A percentile compares a stretch with the other conserved stretches of the same genome.
These are phyloP conservation scores for Saturnispora sekii DNA, from an alignment of 805 yeast genomes.

Conservation along the genomic window DNA sequence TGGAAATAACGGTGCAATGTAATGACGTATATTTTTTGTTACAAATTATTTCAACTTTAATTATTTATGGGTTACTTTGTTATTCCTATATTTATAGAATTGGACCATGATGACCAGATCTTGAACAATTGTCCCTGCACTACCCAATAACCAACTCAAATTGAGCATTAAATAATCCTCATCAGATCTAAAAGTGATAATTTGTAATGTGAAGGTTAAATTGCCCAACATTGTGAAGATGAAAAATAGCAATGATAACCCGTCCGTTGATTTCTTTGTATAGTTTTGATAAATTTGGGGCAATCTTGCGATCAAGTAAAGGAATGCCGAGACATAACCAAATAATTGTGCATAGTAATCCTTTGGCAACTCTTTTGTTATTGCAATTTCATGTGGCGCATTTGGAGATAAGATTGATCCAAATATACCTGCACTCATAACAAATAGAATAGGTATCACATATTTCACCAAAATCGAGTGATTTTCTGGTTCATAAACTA, in stretches of 20 bases:
- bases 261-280: constrained; percentile 68
- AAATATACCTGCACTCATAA: constrained; percentile 48
- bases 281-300: constrained; percentile 86
- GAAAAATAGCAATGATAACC: constrained; percentile 76
- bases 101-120: constrained; percentile 58
- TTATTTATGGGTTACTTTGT: neutral
- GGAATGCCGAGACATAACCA: constrained; percentile 60
- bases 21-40: neutral
- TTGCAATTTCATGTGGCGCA: constrained; percentile 7
- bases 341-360: constrained; percentile 42
- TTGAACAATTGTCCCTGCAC: constrained; percentile 67
- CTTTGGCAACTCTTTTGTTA: constrained; percentile 13
- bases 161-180: constrained; percentile 48
- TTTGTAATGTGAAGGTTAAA: constrained; percentile 65
- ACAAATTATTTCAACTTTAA: neutral
- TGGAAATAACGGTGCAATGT: constrained; percentile 5
- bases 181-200: constrained; percentile 56
- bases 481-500: constrained; percentile 37
- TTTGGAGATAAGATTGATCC: constrained; percentile 48
- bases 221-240: constrained; percentile 67
- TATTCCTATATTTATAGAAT: constrained; percentile 45
- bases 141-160: constrained; percentile 70
- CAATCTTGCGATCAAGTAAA: constrained; percentile 59
- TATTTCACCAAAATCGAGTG: constrained; percentile 41
- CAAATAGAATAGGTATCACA: constrained; percentile 51